Evolutionary conservation across 768 basidiomycete genomes (phyloP).

Genomic region (Phanerochaete sordida): DNA sequence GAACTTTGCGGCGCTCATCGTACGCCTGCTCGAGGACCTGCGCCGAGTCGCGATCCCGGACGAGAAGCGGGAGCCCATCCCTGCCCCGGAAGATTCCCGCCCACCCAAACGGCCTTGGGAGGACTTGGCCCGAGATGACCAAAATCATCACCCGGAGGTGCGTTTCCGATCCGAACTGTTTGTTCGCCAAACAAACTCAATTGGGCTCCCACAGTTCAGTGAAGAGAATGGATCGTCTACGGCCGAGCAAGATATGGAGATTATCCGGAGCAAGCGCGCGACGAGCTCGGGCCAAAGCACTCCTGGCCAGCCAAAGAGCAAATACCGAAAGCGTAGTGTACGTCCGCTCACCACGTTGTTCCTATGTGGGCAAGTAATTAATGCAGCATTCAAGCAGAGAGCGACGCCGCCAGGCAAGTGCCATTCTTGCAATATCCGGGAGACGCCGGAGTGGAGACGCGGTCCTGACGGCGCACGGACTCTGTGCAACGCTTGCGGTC

Average conservation of each 20-base stretch:
- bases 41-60: conserved; percentile 37
- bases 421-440: conserved; percentile 82
- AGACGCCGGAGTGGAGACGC: conserved; percentile 86
- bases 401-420: conserved; percentile 85
- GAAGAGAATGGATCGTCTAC: conserved; percentile 46
- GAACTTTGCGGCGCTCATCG: conserved; percentile 59
- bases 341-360: conserved; percentile 29
- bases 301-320: conserved; percentile 61
- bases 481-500: conserved; percentile 80
- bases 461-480: conserved; percentile 84
- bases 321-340: conserved; percentile 84
- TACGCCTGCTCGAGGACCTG: conserved; percentile 63
- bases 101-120: conserved; percentile 81
- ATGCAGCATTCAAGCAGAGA: conserved; percentile 48
- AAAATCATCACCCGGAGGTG: conserved; percentile 13
- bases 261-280: conserved; percentile 80
- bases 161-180: not conserved
- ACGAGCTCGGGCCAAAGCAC: conserved; percentile 51
- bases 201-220: conserved; percentile 7
- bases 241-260: conserved; percentile 82
- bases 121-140: conserved; percentile 54
- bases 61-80: conserved; percentile 17
- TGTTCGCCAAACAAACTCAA: not conserved
- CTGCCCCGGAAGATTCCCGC: conserved; percentile 50
- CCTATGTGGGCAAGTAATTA: conserved; percentile 13